A percentile compares a stretch with the other conserved stretches of the same genome.
These are phyloP conservation scores for Cryptococcus sp. DNA, from an alignment of 1,284 basidiomycete species.

Conservation along the genomic window DNA sequence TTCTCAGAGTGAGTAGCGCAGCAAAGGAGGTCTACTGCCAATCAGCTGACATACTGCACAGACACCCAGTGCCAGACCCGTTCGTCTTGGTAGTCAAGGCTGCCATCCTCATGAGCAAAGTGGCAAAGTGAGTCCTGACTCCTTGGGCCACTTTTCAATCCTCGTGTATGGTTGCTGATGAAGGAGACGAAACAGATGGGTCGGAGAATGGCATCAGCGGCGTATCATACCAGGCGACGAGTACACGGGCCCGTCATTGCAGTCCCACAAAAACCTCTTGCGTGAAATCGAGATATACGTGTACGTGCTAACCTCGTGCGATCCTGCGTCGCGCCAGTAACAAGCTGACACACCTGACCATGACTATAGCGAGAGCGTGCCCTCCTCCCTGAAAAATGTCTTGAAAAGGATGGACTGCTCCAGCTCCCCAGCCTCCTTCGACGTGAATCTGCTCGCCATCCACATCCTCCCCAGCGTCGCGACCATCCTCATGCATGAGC, in stretches of 20 bases:
- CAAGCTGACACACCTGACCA: not conserved
- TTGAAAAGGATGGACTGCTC: constrained; percentile 24
- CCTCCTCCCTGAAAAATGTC: constrained; percentile 29
- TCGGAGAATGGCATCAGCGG: constrained; percentile 39
- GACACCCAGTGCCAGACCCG: constrained; percentile 38
- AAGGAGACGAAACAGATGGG: constrained; percentile 19
- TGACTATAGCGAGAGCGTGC: constrained; percentile 25
- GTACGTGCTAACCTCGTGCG: constrained; percentile 17
- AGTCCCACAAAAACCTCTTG: constrained; percentile 23
- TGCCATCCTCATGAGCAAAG: constrained; percentile 23
- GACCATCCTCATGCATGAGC: constrained; percentile 33
- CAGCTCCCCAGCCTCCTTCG: constrained; percentile 17
- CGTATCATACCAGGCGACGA: constrained; percentile 29
- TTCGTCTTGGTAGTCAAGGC: constrained; percentile 40
- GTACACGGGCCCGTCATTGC: constrained; percentile 17
- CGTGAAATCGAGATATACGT: constrained; percentile 36
- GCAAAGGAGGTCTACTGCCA: no score
- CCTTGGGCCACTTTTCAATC: not conserved
- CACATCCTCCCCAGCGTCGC: constrained; percentile 42
- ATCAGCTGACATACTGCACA: constrained; percentile 8
- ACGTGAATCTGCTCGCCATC: constrained; percentile 33
- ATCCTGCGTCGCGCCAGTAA: no score
- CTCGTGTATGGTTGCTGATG: not conserved
- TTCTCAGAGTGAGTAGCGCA: constrained; percentile 21
- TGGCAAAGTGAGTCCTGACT: constrained; percentile 10